Evolutionary conservation across 306 rosid genomes (phyloP).

Genomic region (Cotoneaster glaucophyllus): DNA sequence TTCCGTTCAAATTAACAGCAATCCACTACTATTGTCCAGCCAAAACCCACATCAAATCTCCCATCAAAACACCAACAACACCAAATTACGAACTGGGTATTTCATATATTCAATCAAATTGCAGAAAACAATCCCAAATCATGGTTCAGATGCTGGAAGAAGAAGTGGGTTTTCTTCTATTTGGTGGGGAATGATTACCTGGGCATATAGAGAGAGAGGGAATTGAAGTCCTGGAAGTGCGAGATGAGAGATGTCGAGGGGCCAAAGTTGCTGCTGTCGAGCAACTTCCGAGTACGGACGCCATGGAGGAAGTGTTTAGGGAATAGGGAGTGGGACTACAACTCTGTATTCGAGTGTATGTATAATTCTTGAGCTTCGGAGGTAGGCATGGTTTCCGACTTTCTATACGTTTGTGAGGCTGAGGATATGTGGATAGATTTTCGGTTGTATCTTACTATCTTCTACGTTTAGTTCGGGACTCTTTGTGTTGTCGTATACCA

Average conservation of each 20-base stretch:
- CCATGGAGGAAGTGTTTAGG: constrained; percentile 32
- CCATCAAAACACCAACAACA: neutral
- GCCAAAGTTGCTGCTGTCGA: constrained; percentile 57
- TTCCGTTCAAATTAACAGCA: constrained; percentile 6
- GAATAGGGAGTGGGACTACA: neutral
- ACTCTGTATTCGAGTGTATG: neutral
- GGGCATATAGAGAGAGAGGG: constrained; percentile 38
- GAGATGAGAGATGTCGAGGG: constrained; percentile 41
- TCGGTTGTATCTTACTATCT: constrained; percentile 11
- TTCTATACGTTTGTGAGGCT: constrained; percentile 33
- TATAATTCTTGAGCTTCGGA: constrained; percentile 2
- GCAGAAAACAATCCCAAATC: neutral
- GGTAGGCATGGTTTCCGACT: constrained; percentile 13
- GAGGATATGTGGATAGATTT: constrained; percentile 75
- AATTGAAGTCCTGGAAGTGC: constrained; percentile 37
- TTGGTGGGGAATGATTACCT: constrained; percentile 38
- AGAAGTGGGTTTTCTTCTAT: neutral
- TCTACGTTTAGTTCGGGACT: neutral
- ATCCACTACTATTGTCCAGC: constrained; percentile 2
- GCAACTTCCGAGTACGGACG: constrained; percentile 64
- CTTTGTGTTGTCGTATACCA: neutral
- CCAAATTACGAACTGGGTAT: constrained; percentile 17
- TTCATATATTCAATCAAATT: neutral
- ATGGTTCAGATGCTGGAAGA: neutral
- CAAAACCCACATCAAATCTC: constrained; percentile 8